Conservation (phyloP, 164 flowering plant species). For the Saururus chinensis region DNA sequence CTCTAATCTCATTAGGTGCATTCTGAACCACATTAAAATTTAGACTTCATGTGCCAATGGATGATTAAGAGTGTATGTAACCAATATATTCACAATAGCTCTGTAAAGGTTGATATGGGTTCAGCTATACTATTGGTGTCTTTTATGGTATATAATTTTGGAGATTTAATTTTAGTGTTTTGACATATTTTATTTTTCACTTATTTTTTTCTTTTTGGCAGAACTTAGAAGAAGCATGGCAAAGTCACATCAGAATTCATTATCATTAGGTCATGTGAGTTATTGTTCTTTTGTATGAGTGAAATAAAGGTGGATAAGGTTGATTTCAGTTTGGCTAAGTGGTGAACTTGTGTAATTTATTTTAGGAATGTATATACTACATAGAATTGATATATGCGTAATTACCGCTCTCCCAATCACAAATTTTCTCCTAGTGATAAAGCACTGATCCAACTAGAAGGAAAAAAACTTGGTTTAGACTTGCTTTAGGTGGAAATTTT, state of each 20-base stretch:
- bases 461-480: no score
- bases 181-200: neutral
- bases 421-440: no score
- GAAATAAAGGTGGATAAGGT: neutral
- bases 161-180: neutral
- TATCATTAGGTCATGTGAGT: constrained; percentile 46
- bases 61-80: no score
- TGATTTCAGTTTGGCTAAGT: neutral
- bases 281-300: neutral
- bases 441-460: no score
- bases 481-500: no score
- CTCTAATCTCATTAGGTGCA: no score
- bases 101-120: neutral
- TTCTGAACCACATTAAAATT: no score
- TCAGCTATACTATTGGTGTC: neutral
- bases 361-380: no score
- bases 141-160: neutral
- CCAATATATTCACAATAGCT: no score
- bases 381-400: no score
- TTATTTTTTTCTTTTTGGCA: constrained; percentile 17
- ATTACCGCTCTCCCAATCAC: no score
- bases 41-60: no score
- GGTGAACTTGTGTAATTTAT: neutral
- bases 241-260: constrained; percentile 24
- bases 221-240: constrained; percentile 60